Evolutionary conservation across 495 filamentous ascomycete species (phyloP), one percentile per base, ranked within the genome.

Genomic region (Parathielavia appendiculata): DNA sequence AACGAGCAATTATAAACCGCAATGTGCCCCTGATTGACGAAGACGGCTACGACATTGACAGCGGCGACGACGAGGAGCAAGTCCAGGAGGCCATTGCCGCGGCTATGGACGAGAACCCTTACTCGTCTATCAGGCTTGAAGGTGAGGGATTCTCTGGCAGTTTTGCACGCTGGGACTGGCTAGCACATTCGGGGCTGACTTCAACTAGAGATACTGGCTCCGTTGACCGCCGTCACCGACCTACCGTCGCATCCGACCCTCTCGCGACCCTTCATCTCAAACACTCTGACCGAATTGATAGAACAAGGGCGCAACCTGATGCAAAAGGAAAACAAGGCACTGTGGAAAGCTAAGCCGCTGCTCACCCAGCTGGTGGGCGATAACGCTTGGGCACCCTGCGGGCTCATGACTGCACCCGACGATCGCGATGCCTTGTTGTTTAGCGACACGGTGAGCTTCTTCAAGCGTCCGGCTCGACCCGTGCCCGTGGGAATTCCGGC

Each of bases 211-310:
- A 81, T 97, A 41, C 82, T 99, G 13, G 88, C 88, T 41, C 93
- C 93, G 23, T 74, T 97, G 51, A 95, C 90, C 54, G 81, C 90
- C 54, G 87, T 91, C 22, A 88, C 91, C 51, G 90, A 95, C 69
- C 80, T 99, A 35, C 84, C 89, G 5, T 79, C 73, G 39, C 93
- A 99, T 66, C 91, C 91, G 59, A 87, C 89, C 4, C 71, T 96
- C 51, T 91, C 91, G 35, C 80, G 85, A 64, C 82, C 92, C 1
- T 97, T 95, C 72, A 86, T 76, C 2, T 91, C 89, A 11, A 85
- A 83, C 58, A 87, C 88, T 5, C 79, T 99, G n/a, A 84, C 83
- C 43, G 81, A 92, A 53, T 84, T 99, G 71, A 84, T 84, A 12
- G 76, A 79, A 39, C 82, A 92, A 79, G 54, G 82, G 76, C 61